These are phyloP conservation scores for Cercophora samala DNA, from an alignment of 495 filamentous ascomycete species.

Conservation along the genomic window DNA sequence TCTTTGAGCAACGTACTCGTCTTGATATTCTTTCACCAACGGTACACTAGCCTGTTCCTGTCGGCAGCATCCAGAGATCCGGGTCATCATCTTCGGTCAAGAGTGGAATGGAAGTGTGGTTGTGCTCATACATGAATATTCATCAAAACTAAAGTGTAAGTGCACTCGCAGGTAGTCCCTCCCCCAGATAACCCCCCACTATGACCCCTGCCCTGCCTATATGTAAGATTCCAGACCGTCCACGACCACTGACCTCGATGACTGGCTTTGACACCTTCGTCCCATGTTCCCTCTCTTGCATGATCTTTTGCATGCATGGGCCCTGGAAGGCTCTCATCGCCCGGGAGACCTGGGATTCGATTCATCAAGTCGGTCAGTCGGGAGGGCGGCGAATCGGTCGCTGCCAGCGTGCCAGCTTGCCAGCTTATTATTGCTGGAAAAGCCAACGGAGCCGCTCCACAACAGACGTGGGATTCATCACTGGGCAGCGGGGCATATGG, in stretches of 20 bases:
- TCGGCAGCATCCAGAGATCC: background rate
- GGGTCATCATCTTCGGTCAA: background rate
- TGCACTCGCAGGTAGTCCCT: too few species aligned
- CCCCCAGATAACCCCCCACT: background rate
- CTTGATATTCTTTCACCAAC: background rate
- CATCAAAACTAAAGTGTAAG: background rate
- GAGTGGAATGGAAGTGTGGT: background rate
- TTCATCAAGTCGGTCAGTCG: background rate
- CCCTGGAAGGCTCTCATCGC: background rate
- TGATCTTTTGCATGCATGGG: background rate
- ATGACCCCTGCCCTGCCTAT: background rate
- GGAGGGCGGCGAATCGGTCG: background rate
- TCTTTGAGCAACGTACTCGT: background rate
- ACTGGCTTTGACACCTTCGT: background rate
- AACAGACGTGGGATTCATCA: background rate
- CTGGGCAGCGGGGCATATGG: background rate
- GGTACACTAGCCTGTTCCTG: background rate
- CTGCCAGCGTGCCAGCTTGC: background rate
- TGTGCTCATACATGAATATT: background rate
- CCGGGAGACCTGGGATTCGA: background rate
- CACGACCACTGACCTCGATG: background rate
- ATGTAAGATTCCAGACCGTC: background rate
- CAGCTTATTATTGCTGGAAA: background rate
- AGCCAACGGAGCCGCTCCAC: background rate
- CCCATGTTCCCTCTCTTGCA: background rate